These are phyloP conservation scores for Penicillium paxilli DNA, from an alignment of 495 filamentous ascomycete species.

Conservation along the genomic window DNA sequence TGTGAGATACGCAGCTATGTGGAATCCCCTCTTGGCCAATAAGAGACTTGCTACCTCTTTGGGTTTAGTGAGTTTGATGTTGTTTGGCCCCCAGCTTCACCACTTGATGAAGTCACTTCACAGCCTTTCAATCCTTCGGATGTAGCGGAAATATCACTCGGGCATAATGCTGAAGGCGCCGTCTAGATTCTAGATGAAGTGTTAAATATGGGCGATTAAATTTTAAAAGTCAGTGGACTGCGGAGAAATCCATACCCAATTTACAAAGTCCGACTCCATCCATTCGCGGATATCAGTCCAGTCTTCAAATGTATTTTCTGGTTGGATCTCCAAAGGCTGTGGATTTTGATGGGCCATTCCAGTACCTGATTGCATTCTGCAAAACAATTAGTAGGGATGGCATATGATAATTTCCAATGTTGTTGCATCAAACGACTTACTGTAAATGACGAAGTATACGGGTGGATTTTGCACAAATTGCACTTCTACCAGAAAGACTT, in stretches of 20 bases:
- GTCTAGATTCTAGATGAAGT: neutral
- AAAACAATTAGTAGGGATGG: too few relatives aligned
- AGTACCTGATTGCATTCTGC: neutral
- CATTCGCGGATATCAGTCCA: constrained; percentile 9
- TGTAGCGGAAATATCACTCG: neutral
- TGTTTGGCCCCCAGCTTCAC: too few relatives aligned
- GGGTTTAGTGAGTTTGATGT: too few relatives aligned
- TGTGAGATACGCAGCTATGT: too few relatives aligned
- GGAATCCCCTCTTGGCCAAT: neutral
- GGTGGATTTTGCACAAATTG: constrained; percentile 9
- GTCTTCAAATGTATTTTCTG: neutral
- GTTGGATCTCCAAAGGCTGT: neutral
- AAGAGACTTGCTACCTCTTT: neutral
- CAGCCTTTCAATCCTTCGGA: neutral
- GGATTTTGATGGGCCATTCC: neutral
- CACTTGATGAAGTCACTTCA: too few relatives aligned
- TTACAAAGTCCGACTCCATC: constrained; percentile 3
- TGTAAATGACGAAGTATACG: constrained; percentile 11
- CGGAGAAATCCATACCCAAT: neutral
- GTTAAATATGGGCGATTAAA: neutral
- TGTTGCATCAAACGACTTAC: too few relatives aligned
- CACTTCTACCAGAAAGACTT: constrained; percentile 4
- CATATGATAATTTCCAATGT: too few relatives aligned
- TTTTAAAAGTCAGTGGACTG: neutral
- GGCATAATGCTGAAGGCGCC: neutral